These are phyloP conservation scores for Hypoxylon rubiginosum DNA, from an alignment of 2,329 filamentous ascomycete genomes.

Conservation along the genomic window DNA sequence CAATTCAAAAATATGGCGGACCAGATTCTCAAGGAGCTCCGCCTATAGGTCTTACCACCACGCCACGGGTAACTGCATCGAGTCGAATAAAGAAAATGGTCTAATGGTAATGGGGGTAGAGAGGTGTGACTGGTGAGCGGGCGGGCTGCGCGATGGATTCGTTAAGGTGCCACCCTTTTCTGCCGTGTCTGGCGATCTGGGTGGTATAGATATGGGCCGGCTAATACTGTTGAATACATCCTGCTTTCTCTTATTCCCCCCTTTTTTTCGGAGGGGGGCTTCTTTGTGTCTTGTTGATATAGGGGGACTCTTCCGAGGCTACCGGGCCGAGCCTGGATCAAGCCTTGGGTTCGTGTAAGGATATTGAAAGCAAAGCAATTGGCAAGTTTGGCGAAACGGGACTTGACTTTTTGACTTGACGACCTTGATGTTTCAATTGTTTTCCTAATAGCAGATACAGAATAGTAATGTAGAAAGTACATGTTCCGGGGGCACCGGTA, in stretches of 20 bases:
- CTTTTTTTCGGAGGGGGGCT: constrained; percentile 18
- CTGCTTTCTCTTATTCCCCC: constrained; percentile 7
- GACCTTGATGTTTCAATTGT: constrained; percentile 43
- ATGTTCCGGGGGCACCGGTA: constrained; percentile 21
- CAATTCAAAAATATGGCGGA: constrained; percentile 99
- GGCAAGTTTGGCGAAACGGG: constrained; percentile 43
- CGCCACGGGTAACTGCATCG: neutral
- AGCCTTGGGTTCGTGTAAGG: constrained; percentile 41
- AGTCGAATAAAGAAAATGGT: neutral
- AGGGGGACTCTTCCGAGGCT: constrained; percentile 11
- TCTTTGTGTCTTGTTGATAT: constrained; percentile 30
- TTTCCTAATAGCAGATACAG: constrained; percentile 49
- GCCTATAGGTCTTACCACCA: constrained; percentile 68
- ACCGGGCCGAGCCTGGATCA: constrained; percentile 17
- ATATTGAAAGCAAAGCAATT: constrained; percentile 36
- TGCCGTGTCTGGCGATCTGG: constrained; percentile 6
- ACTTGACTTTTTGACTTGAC: constrained; percentile 36
- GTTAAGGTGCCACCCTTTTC: constrained; percentile 8
- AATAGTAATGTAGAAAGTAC: constrained; percentile 48
- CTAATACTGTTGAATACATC: constrained; percentile 43
- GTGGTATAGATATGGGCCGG: constrained; percentile 30
- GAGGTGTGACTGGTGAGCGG: neutral
- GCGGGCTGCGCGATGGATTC: neutral
- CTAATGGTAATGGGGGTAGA: neutral
- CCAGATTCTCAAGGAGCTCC: constrained; percentile 88